Conservation (phyloP, 805 yeast genomes). For the Yamadazyma scolyti region DNA sequence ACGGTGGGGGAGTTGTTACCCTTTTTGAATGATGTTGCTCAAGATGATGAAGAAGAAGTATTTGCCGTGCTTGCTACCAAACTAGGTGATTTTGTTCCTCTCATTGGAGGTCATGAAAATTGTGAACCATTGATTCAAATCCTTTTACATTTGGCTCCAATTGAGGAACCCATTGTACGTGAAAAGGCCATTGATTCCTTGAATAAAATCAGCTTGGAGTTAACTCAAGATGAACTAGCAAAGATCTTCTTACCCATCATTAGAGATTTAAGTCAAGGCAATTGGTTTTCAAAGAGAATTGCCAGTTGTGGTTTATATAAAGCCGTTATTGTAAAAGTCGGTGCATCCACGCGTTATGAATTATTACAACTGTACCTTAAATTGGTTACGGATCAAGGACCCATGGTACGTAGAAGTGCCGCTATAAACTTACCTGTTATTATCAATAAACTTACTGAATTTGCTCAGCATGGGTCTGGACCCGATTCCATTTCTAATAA, state of each 20-base stretch:
- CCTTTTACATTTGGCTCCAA: slow-evolving; percentile 78
- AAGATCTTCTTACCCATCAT: slow-evolving; percentile 72
- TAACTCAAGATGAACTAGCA: slow-evolving; percentile 60
- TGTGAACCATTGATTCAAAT: slow-evolving; percentile 56
- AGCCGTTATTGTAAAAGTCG: slow-evolving; percentile 59
- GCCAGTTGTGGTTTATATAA: slow-evolving; percentile 89
- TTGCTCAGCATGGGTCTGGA: slow-evolving; percentile 23
- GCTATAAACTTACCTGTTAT: slow-evolving; percentile 78
- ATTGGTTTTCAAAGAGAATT: slow-evolving; percentile 92
- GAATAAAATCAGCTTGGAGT: slow-evolving; percentile 61
- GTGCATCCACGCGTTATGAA: slow-evolving; percentile 51
- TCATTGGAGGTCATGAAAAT: slow-evolving; percentile 72
- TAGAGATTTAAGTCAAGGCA: slow-evolving; percentile 74
- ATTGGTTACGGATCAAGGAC: slow-evolving; percentile 85
- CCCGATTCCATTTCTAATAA: slow-evolving; percentile 46
- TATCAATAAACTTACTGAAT: slow-evolving; percentile 50
- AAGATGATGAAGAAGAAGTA: slow-evolving; percentile 98
- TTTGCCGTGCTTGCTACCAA: slow-evolving; percentile 90
- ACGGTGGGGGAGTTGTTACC: slow-evolving; percentile 88
- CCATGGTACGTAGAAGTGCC: slow-evolving; percentile 96
- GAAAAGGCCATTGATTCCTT: slow-evolving; percentile 90
- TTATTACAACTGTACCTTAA: slow-evolving; percentile 65
- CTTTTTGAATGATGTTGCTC: slow-evolving; percentile 82
- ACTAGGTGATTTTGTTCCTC: slow-evolving; percentile 81
- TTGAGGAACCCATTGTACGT: slow-evolving; percentile 95